Evolutionary conservation across 352 stramenopile genomes (phyloP).

Genomic region (Chrysophaeum taylorii): DNA sequence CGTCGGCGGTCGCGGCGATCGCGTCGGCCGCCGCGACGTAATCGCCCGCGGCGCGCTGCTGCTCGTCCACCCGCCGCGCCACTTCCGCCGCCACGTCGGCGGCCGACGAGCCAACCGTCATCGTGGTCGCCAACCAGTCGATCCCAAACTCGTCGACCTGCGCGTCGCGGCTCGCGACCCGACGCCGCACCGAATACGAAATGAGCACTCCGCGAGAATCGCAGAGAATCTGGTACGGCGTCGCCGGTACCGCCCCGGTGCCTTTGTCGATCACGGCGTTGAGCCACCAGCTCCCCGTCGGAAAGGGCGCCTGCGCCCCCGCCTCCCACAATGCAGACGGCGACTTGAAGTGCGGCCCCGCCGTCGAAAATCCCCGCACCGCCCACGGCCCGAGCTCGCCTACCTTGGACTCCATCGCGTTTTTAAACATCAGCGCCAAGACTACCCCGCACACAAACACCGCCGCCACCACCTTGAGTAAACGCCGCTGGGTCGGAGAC

Average conservation of each 20-base stretch:
- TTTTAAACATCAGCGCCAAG: too few species aligned
- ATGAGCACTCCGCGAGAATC: slow-evolving; percentile 56
- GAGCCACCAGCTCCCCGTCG: slow-evolving; percentile 76
- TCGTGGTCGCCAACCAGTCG: slow-evolving; percentile 33
- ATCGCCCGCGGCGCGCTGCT: slow-evolving; percentile 28
- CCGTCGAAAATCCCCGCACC: too few species aligned
- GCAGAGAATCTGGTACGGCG: slow-evolving; percentile 62
- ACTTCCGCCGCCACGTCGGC: slow-evolving; percentile 39
- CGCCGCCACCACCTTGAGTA: too few species aligned
- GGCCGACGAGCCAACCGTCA: slow-evolving; percentile 41
- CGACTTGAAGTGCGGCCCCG: slow-evolving; percentile 18
- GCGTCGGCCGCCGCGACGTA: slow-evolving; percentile 51
- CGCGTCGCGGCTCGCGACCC: slow-evolving; percentile 45
- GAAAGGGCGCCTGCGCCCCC: slow-evolving; percentile 30
- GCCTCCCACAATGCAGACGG: slow-evolving; percentile 30
- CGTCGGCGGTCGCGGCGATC: slow-evolving; percentile 27
- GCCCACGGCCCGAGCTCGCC: too few species aligned
- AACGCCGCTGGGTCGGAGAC: too few species aligned
- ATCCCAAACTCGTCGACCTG: slow-evolving; percentile 66
- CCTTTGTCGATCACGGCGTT: slow-evolving; percentile 63
- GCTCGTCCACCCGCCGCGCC: slow-evolving; percentile 30
- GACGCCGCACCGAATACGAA: slow-evolving; percentile 62
- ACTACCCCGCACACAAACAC: too few species aligned
- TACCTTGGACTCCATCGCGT: too few species aligned
- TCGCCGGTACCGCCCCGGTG: slow-evolving; percentile 57